Evolutionary conservation across 495 filamentous ascomycete species (phyloP), one percentile per base, ranked within the genome.

Genomic region (Immersiella caudata): DNA sequence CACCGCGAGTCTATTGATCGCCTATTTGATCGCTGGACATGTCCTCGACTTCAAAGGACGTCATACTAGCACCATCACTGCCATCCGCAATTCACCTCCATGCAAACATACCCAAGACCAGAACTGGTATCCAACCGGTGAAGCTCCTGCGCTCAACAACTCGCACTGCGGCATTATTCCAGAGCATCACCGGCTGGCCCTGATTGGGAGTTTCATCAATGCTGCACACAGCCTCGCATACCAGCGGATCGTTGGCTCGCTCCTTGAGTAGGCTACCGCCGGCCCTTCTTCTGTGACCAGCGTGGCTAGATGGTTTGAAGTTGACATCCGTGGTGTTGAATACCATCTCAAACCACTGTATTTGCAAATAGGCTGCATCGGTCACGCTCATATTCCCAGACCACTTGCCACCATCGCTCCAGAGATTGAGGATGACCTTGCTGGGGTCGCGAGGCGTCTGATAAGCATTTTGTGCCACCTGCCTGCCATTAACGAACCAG

Each of bases 391-490:
- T 90, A 67, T 91, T 88, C 0, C 91, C 91, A 0, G 88, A 85
- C 91, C 91, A 94, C 3, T 77, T 69, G 0, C 90, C 88, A 0
- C 91, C 91, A 71, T 93, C 87, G 73, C 88, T 89, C 91, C 91
- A 94, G 36, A 91, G 83, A 67, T 93, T 93, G 49, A 93, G 71
- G 5, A 89, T 84, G 22, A 94, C 67, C 60, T 85, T 80, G 65
- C 85, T 86, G 25, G 86, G 80, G 40, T 86, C 80, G 46, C 80
- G 79, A 0, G 90, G 90, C 8, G 87, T 84, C 21, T 87, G 84
- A 71, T 89, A 91, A 9, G 81, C 81, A 59, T 88, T 90, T 46
- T 81, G 81, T 3, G 86, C 83, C 12, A 87, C 82, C 36, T 85
- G 73, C 29, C 79, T 64, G 7, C 82, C 84, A 73, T 93, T 82